Percentiles rank a stretch among this genome's conserved stretches.
These are phyloP conservation scores for Nannochloropsis gaditana DNA, from an alignment of 108 stramenopile species.

Conservation along the genomic window DNA sequence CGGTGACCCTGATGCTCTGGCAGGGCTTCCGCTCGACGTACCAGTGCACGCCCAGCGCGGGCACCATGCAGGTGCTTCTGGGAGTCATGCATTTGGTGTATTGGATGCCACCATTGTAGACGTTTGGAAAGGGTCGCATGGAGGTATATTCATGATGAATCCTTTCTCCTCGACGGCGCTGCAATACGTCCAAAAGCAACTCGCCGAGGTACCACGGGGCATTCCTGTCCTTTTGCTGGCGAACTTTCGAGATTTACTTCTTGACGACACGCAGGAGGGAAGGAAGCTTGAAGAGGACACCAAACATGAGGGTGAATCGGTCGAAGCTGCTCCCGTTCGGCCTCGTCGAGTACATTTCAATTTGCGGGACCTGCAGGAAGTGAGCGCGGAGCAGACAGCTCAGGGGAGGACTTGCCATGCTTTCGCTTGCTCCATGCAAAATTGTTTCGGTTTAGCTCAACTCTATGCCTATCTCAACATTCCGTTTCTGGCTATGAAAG, in stretches of 20 bases:
- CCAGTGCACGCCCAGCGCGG: constrained; percentile 29
- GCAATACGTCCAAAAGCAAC: constrained; percentile 31
- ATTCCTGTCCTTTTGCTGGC: constrained; percentile 29
- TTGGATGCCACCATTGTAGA: constrained; percentile 43
- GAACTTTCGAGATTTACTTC: constrained; percentile 33
- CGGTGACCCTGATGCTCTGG: constrained; percentile 29
- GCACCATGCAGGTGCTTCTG: background rate
- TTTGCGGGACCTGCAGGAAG: constrained; percentile 23
- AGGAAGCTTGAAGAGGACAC: background rate
- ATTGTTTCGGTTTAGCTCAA: constrained; percentile 48
- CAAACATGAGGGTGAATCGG: background rate
- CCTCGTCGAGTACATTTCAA: constrained; percentile 20
- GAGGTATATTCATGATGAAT: constrained; percentile 42
- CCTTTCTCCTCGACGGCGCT: constrained; percentile 40
- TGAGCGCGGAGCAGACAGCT: constrained; percentile 28
- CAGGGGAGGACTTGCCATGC: constrained; percentile 18
- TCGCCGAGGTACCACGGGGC: constrained; percentile 27
- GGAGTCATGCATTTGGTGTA: constrained; percentile 28
- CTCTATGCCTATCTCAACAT: constrained; percentile 46
- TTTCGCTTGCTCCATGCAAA: constrained; percentile 47
- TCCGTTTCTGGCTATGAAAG: constrained; percentile 47
- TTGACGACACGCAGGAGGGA: background rate
- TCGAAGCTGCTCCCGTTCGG: background rate
- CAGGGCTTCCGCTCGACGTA: constrained; percentile 28
- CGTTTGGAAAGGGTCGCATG: constrained; percentile 43